These are phyloP conservation scores for Scutellaria minor DNA, from an alignment of 257 asterid species.

Conservation along the genomic window DNA sequence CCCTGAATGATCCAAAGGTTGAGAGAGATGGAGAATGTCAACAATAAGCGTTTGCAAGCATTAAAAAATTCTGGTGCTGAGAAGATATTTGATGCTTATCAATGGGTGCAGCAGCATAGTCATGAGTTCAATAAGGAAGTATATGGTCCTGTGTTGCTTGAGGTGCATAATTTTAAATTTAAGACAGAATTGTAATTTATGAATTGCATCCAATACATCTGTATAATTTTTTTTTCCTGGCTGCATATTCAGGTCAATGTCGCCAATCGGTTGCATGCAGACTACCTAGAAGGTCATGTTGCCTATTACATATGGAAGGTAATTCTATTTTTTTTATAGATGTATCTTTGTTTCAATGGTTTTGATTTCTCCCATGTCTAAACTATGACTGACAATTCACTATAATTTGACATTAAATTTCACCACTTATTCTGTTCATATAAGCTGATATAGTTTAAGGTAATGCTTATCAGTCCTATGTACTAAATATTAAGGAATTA, in stretches of 20 bases:
- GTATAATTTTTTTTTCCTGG: conserved; percentile 25
- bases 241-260: conserved; percentile 73
- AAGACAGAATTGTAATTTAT: conserved; percentile 12
- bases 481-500: background rate
- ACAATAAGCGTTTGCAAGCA: conserved; percentile 70
- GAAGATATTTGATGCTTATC: conserved; percentile 83
- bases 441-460: conserved; percentile 18
- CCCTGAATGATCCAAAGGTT: conserved; percentile 49
- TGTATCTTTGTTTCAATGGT: conserved; percentile 24
- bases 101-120: conserved; percentile 84
- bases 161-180: conserved; percentile 56
- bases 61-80: conserved; percentile 70
- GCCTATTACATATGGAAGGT: conserved; percentile 93
- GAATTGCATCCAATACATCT: conserved; percentile 25
- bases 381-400: conserved; percentile 3
- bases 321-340: conserved; percentile 29
- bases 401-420: background rate
- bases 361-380: conserved; percentile 17
- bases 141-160: conserved; percentile 92
- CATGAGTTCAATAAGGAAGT: conserved; percentile 69
- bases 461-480: conserved; percentile 18
- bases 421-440: background rate
- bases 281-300: conserved; percentile 88
- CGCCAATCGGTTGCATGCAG: conserved; percentile 66
- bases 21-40: conserved; percentile 77